phyloP scores from a whole-genome alignment of 2,329 filamentous ascomycete genomes.

The Boeremia exigua region DNA sequence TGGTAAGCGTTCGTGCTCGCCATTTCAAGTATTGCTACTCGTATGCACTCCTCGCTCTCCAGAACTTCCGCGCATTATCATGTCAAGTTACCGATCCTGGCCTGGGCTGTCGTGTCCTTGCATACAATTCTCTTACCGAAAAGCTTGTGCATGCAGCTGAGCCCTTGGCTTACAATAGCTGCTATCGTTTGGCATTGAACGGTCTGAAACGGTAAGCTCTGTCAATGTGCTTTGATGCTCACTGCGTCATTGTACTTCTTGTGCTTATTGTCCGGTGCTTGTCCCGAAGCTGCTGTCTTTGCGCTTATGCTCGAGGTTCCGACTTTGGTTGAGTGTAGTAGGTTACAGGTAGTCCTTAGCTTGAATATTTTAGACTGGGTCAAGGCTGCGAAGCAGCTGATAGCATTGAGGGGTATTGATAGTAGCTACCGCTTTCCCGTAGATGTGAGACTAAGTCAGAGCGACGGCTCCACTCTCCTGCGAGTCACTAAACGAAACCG shows the following conservation, averaged over 20 bases:
- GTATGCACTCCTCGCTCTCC: neutral
- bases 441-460: no score
- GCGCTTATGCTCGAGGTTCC: neutral
- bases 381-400: no score
- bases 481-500: no score
- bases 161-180: slow-evolving; percentile 4
- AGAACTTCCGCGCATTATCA: neutral
- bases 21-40: neutral
- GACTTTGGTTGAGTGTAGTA: neutral
- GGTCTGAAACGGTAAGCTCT: neutral
- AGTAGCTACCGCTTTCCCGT: no score
- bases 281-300: neutral
- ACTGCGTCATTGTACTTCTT: neutral
- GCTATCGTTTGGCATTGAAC: neutral
- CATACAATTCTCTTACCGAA: neutral
- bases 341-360: neutral
- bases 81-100: neutral
- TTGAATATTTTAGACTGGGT: no score
- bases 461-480: no score
- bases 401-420: no score
- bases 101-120: slow-evolving; percentile 3
- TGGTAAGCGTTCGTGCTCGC: neutral
- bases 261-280: neutral
- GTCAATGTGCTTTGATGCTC: neutral
- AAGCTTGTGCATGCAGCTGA: slow-evolving; percentile 4